These are phyloP conservation scores for Mrakiaceae sp. DNA, from an alignment of 1,284 basidiomycete genomes.

Conservation along the genomic window DNA sequence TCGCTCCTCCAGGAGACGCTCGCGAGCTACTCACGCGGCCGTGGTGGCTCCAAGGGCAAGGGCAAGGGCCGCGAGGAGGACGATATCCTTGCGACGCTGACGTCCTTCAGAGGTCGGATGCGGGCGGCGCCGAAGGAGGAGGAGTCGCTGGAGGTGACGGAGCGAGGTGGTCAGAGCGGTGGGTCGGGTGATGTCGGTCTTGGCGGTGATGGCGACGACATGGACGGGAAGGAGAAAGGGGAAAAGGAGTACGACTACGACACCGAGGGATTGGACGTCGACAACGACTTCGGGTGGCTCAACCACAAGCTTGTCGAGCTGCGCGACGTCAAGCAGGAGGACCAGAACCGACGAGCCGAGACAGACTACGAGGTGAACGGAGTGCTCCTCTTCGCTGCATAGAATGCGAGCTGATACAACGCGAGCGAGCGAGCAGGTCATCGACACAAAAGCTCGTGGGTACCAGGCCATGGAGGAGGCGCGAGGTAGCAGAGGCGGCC, in stretches of 20 bases:
- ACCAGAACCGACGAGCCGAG: slow-evolving; percentile 64
- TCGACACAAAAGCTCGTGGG: neutral
- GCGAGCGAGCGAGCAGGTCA: neutral
- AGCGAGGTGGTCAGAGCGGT: slow-evolving; percentile 5
- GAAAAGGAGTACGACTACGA: slow-evolving; percentile 28
- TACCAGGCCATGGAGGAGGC: neutral
- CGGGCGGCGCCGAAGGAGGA: slow-evolving; percentile 18
- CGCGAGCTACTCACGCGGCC: slow-evolving; percentile 58
- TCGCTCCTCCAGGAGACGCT: slow-evolving; percentile 69
- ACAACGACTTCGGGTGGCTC: slow-evolving; percentile 69
- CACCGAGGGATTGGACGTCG: slow-evolving; percentile 59
- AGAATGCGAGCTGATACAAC: no score
- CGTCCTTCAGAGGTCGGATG: slow-evolving; percentile 59
- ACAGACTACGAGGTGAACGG: slow-evolving; percentile 73
- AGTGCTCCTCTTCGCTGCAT: neutral
- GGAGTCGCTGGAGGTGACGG: slow-evolving; percentile 24
- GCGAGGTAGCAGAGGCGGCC: no score
- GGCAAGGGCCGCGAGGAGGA: slow-evolving; percentile 54
- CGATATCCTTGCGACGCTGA: slow-evolving; percentile 53
- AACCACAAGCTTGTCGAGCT: slow-evolving; percentile 62
- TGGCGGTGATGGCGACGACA: slow-evolving; percentile 27
- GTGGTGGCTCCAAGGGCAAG: slow-evolving; percentile 37
- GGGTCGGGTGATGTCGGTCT: no score
- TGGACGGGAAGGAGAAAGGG: slow-evolving; percentile 24
- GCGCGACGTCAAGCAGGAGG: slow-evolving; percentile 55